A percentile compares a stretch with the other conserved stretches of the same genome.
Evolutionary conservation across 2,329 filamentous ascomycete species (phyloP).

Genomic region (Xylariomycetidae sp.): DNA sequence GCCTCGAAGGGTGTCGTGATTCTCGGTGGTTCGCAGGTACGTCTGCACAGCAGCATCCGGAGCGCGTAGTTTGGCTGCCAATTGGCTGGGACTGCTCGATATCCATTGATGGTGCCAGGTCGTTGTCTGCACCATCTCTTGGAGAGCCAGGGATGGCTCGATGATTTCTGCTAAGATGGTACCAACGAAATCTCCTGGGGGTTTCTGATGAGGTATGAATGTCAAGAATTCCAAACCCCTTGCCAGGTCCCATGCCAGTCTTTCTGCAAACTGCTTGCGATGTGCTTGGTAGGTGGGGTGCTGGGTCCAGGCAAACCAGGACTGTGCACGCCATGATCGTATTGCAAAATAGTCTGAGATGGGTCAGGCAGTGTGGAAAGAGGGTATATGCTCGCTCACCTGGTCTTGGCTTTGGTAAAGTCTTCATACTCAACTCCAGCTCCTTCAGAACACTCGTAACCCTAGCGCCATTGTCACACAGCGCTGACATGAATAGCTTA

Average conservation of each 20-base stretch:
- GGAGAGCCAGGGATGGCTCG: not conserved
- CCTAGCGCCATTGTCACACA: no score
- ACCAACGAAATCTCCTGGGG: not conserved
- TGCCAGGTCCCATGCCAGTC: constrained; percentile 14
- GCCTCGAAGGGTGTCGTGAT: not conserved
- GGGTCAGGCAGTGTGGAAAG: not conserved
- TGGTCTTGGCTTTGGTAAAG: not conserved
- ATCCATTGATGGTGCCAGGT: not conserved
- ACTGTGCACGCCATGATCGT: constrained; percentile 11
- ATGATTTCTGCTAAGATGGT: not conserved
- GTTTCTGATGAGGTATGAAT: not conserved
- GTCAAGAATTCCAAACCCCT: not conserved
- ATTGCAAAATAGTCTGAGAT: constrained; percentile 4
- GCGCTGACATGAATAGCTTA: no score
- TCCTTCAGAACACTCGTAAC: no score
- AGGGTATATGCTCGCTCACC: not conserved
- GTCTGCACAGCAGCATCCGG: not conserved
- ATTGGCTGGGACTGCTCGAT: not conserved
- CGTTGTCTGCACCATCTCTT: not conserved
- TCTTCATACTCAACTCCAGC: not conserved
- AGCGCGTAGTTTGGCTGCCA: not conserved
- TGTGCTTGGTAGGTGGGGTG: constrained; percentile 14
- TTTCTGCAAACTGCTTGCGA: constrained; percentile 14
- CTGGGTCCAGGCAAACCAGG: constrained; percentile 25
- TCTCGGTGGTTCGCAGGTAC: not conserved